Conservation (phyloP, 441 rosid genomes). For the Pelargonium australe region DNA sequence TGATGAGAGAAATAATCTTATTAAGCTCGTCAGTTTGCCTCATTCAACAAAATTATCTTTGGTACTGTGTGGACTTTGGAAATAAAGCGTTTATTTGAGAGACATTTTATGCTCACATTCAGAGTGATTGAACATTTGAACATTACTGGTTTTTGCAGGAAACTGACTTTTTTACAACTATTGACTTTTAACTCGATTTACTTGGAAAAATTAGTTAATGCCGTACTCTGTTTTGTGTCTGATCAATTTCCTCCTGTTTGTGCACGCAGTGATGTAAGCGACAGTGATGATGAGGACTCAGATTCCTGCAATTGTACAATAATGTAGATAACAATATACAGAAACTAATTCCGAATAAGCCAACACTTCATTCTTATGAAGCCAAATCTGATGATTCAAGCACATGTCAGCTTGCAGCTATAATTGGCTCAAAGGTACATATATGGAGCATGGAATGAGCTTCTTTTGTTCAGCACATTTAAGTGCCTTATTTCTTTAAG, state of each 20-base stretch:
- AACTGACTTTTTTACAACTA: no score
- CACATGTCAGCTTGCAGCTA: background rate
- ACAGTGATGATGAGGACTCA: constrained; percentile 68
- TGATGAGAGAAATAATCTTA: no score
- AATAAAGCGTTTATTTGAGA: no score
- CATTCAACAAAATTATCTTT: no score
- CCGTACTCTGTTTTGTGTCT: constrained; percentile 3
- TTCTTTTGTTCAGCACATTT: no score
- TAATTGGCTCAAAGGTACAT: background rate
- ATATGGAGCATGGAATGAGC: background rate
- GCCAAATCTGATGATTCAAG: background rate
- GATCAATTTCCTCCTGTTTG: constrained; percentile 18
- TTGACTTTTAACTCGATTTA: constrained; percentile 4
- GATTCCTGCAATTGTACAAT: constrained; percentile 77
- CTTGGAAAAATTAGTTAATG: background rate
- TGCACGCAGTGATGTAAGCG: constrained; percentile 68
- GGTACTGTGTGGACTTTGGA: no score
- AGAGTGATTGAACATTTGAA: no score
- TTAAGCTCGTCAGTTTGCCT: no score
- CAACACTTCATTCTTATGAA: background rate
- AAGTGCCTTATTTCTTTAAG: no score
- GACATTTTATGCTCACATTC: no score
- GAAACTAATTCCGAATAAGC: background rate
- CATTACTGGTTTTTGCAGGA: no score
- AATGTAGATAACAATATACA: constrained; percentile 45